Base-by-base conservation (phyloP, 2,329 filamentous ascomycete genomes). In the Pyrenochaeta sp. region DNA sequence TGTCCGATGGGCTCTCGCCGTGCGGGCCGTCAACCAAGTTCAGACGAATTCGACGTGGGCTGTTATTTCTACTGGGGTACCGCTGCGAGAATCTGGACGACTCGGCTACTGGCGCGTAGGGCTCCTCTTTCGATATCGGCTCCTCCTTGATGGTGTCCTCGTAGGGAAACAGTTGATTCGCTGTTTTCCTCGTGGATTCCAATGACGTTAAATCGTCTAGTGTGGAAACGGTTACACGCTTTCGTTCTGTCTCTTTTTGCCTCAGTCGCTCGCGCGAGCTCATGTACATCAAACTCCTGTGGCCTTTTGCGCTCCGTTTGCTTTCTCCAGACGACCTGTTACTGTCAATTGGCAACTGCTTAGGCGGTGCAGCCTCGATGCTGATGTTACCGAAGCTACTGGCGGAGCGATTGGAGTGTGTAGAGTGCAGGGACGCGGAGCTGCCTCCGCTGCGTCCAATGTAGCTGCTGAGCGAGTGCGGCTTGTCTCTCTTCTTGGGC, bases 251-350 rank as follows among this genome's bases (percentile, higher is more conserved):
- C 51, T 88, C 85, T 53, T 79, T 84, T 37, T 84, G 82, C 31
- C 81, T 78, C 31, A 89, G 72, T 20, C 79, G 78, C 66, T 90
- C 87, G 62, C 82, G 86, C 31, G 87, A 89, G 72, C 80, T 85
- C 85, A 87, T 89, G 61, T 89, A 88, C 80, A 86, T 84, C 60
- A 89, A 71, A 3, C 84, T 81, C 63, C 80, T 82, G 49, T 80
- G 63, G 35, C 58, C 63, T 38, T 60, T 69, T 21, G 51, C 46
- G 47, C 69, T 71, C 35, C 65, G 47, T 52, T 68, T 67, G 53
- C 65, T 71, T 41, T 70, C 67, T 8, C 48, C 49, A 3, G 69
- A 72, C 10, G 65, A 66, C 21, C 68, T 46, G 41, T 35, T 56
- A 47, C 69, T 73, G 34, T 58, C 55, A 21, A 47, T 51, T 6